Conservation (phyloP, 371 early-diverging fungal genomes). For the Catenaria anguillulae region DNA sequence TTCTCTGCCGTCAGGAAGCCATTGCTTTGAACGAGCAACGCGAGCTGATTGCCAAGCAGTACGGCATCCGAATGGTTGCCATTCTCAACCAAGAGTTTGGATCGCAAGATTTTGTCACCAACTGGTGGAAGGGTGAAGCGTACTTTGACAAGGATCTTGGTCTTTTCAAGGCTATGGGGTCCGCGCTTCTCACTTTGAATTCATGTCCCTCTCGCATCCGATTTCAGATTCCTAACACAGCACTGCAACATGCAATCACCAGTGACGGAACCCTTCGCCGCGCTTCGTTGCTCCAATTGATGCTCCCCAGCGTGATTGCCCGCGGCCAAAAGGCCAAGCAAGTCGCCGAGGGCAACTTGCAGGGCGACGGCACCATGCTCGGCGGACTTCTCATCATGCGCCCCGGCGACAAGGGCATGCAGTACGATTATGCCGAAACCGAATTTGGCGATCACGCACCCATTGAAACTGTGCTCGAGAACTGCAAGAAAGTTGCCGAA, state of each 20-base stretch:
- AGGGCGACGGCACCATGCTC: slow-evolving; percentile 8
- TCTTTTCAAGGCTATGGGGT: slow-evolving; percentile 25
- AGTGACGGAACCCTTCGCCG: too few species aligned
- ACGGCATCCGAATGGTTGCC: slow-evolving; percentile 24
- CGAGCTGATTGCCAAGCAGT: slow-evolving; percentile 15
- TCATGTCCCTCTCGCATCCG: too few species aligned
- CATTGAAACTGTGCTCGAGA: too few species aligned
- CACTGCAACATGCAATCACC: too few species aligned
- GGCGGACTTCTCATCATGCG: slow-evolving; percentile 15
- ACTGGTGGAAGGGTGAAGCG: slow-evolving; percentile 23
- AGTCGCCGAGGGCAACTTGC: background rate
- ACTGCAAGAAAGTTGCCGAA: too few species aligned
- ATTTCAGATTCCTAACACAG: too few species aligned
- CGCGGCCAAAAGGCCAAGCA: background rate
- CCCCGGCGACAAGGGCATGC: slow-evolving; percentile 6
- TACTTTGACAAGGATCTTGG: slow-evolving; percentile 21
- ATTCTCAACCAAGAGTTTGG: slow-evolving; percentile 20
- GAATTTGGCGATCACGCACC: slow-evolving; percentile 13
- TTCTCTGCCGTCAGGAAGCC: slow-evolving; percentile 32
- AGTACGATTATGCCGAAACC: slow-evolving; percentile 14
- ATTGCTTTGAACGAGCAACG: slow-evolving; percentile 15
- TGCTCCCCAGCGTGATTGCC: background rate
- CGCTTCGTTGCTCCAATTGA: background rate
- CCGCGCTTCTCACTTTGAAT: background rate
- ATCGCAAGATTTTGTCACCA: slow-evolving; percentile 21